phyloP scores from a whole-genome alignment of 192 early-diverging fungal genomes.

The Coemansia sp. region DNA sequence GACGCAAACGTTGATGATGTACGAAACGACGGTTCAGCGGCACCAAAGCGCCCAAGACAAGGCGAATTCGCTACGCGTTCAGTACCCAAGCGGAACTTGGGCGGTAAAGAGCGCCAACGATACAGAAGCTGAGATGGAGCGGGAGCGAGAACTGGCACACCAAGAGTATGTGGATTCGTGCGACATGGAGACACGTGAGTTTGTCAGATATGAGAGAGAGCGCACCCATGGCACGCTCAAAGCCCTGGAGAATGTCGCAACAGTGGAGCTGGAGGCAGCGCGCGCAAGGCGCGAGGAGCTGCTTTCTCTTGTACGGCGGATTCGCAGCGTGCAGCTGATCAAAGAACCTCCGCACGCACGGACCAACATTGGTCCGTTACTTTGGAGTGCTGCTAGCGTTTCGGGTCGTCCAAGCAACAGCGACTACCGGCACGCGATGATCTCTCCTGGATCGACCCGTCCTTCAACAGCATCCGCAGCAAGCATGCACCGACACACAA shows the following conservation, averaged over 20 bases:
- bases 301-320: constrained; percentile 29
- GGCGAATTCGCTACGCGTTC: constrained; percentile 41
- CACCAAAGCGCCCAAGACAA: constrained; percentile 26
- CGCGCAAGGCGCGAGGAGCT: constrained; percentile 39
- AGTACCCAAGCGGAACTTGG: constrained; percentile 49
- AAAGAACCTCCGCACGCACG: constrained; percentile 46
- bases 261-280: constrained; percentile 45
- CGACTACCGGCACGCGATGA: neutral
- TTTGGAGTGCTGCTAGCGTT: constrained; percentile 29
- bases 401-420: neutral
- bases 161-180: constrained; percentile 51
- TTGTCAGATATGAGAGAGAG: constrained; percentile 44
- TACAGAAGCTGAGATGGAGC: constrained; percentile 35
- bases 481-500: constrained; percentile 26
- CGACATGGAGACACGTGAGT: constrained; percentile 37
- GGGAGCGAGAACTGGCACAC: constrained; percentile 44
- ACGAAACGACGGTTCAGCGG: constrained; percentile 47
- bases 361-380: constrained; percentile 49
- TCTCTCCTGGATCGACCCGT: constrained; percentile 11
- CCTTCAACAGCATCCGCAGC: constrained; percentile 6
- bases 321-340: constrained; percentile 41
- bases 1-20: constrained; percentile 42
- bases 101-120: constrained; percentile 52
- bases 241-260: constrained; percentile 41
- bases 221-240: constrained; percentile 36